Evolutionary conservation across 2,329 filamentous ascomycete genomes (phyloP), one percentile per base, ranked within the genome.

Genomic region (Monosporascus sp.): DNA sequence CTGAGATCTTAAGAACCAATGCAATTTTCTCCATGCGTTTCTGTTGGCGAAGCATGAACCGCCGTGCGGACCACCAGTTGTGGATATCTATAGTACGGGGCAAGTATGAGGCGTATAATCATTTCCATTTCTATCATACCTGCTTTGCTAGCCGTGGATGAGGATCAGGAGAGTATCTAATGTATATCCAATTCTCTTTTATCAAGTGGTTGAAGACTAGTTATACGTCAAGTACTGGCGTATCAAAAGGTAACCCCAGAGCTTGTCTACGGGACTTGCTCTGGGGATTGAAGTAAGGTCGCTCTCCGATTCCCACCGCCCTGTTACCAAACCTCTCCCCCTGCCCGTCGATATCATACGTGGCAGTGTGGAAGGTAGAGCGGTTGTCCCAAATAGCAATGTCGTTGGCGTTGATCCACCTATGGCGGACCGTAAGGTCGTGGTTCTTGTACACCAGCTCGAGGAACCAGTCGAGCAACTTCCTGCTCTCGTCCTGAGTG

Each of bases 381-480:
- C 76, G 68, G 61, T 88, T 88, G 62, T 88, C 85, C 85, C 85
- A 88, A 57, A 88, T 84, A 1, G 82, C 79, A 5, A 77, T 62
- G 59, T 82, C 78, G 52, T 81, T 79, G 62, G 74, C 70, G 50
- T 68, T 70, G n/a, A 2, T 6, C 79, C 78, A 82, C 50, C 72
- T 71, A 60, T 77, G 81, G 4, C 80, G 71, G 8, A 83, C 78
- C 60, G 83, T 80, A 0, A 76, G 71, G 60, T 84, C 81, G 55
- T 83, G 79, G 60, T 83, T 83, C 61, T 82, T 72, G 7, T 74
- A 72, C 56, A 78, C 74, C 46, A 80, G 59, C 55, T 76, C 73
- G 58, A 78, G 73, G 49, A 80, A 70, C 55, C 79, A 79, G 15
- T 62, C 59, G 3, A 81, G 71, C n/a, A 81, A 65, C 25, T 74